Conservation (phyloP, 2,329 filamentous ascomycete genomes). For the Talaromyces albobiverticillius region DNA sequence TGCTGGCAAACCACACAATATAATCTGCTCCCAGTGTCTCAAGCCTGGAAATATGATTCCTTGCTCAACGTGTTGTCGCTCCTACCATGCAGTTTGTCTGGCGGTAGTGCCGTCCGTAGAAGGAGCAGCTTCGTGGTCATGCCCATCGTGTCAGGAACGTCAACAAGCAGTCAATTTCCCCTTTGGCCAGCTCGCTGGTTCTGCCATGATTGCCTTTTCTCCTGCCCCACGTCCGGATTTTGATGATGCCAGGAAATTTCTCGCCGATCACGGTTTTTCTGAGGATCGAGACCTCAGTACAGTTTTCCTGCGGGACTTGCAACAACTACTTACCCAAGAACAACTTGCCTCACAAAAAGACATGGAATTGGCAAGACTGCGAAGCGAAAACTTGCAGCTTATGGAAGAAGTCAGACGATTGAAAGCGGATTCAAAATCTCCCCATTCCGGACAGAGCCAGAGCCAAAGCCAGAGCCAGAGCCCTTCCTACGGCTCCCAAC, state of each 20-base stretch:
- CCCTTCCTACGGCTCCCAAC: slow-evolving; percentile 3
- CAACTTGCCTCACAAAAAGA: slow-evolving; percentile 20
- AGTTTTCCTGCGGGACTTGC: slow-evolving; percentile 23
- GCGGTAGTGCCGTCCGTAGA: neutral
- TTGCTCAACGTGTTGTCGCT: slow-evolving; percentile 31
- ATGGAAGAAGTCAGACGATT: slow-evolving; percentile 24
- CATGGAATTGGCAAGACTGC: slow-evolving; percentile 19
- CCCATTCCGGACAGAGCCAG: neutral
- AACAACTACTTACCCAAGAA: slow-evolving; percentile 22
- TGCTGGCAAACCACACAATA: slow-evolving; percentile 28
- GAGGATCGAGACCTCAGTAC: slow-evolving; percentile 14
- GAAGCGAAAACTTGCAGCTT: slow-evolving; percentile 23
- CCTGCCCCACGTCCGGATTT: neutral
- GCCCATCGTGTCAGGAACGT: slow-evolving; percentile 23
- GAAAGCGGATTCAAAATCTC: slow-evolving; percentile 19
- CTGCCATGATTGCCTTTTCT: neutral
- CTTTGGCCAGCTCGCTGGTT: neutral
- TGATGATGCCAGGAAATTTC: slow-evolving; percentile 11
- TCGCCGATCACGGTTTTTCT: slow-evolving; percentile 16
- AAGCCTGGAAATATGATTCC: slow-evolving; percentile 24
- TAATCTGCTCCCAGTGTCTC: slow-evolving; percentile 28
- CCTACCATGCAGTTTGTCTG: slow-evolving; percentile 28
- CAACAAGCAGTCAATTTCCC: neutral
- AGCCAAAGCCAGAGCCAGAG: no score
- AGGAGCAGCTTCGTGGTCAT: slow-evolving; percentile 20